Conservation (phyloP, 208 protist species). For the Kentomonas sorsogonicus region DNA sequence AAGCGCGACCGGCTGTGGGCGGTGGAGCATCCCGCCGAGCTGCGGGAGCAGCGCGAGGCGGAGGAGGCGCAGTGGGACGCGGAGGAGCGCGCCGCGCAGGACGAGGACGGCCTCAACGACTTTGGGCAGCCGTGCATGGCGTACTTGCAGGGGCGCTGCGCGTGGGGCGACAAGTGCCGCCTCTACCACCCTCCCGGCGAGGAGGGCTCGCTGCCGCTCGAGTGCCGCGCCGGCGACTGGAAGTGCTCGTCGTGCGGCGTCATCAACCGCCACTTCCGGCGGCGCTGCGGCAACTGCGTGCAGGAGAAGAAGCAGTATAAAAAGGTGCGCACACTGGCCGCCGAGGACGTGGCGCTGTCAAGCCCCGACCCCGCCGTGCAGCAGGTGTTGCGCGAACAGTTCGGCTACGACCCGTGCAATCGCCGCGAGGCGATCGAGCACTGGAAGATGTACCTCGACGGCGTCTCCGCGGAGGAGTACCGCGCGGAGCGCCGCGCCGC, state of each 20-base stretch:
- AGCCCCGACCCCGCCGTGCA: conserved; percentile 58
- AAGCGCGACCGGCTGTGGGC: conserved; percentile 87
- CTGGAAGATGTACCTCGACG: conserved; percentile 58
- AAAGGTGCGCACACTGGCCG: conserved; percentile 37
- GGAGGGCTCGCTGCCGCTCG: conserved; percentile 78
- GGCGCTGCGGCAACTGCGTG: conserved; percentile 85
- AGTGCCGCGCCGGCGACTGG: conserved; percentile 89
- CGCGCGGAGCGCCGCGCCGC: conserved; percentile 68
- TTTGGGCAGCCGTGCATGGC: conserved; percentile 90
- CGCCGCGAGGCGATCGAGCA: conserved; percentile 57
- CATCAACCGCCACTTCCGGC: conserved; percentile 90
- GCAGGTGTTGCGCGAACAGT: conserved; percentile 60
- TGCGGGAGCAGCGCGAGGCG: conserved; percentile 45
- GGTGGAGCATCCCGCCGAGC: conserved; percentile 63
- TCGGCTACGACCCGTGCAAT: conserved; percentile 83
- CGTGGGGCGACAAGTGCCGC: conserved; percentile 68
- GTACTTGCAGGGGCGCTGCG: conserved; percentile 86
- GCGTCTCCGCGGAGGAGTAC: conserved; percentile 39
- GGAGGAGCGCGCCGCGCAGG: conserved; percentile 66
- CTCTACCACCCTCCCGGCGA: conserved; percentile 83
- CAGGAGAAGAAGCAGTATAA: conserved; percentile 90
- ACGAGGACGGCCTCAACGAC: conserved; percentile 86
- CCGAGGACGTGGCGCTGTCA: conserved; percentile 67
- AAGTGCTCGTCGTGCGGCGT: conserved; percentile 83
- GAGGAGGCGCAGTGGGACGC: conserved; percentile 78